These are phyloP conservation scores for Linum trigynum DNA, from an alignment of 345 rosid genomes.

Conservation along the genomic window DNA sequence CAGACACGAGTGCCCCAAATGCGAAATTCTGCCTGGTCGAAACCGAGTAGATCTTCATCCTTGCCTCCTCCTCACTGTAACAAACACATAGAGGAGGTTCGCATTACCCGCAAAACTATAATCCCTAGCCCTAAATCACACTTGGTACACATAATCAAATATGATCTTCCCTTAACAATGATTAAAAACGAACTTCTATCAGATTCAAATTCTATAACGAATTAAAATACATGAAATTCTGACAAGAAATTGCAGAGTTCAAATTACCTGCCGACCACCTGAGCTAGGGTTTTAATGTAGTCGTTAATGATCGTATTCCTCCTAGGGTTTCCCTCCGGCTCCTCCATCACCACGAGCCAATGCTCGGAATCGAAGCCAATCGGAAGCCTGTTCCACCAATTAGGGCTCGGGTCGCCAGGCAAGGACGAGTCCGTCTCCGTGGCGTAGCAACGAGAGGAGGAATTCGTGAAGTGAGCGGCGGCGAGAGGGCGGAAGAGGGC, in stretches of 20 bases:
- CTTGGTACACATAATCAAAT: background rate
- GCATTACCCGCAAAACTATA: background rate
- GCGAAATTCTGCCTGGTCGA: slow-evolving; percentile 71
- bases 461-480: background rate
- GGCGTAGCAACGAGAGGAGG: slow-evolving; percentile 21
- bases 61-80: slow-evolving; percentile 75
- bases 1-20: slow-evolving; percentile 71
- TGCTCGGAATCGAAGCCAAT: slow-evolving; percentile 90
- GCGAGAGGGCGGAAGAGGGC: background rate
- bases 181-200: too few relatives aligned
- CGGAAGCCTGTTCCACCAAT: slow-evolving; percentile 88
- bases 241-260: too few relatives aligned
- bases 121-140: background rate
- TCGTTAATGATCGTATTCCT: slow-evolving; percentile 74
- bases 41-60: slow-evolving; percentile 79
- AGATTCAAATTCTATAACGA: too few relatives aligned
- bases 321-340: slow-evolving; percentile 52
- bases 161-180: background rate
- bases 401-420: slow-evolving; percentile 60
- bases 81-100: background rate
- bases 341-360: slow-evolving; percentile 83
- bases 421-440: slow-evolving; percentile 48
- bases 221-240: too few relatives aligned
- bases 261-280: slow-evolving; percentile 59
- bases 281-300: slow-evolving; percentile 66